Percentiles rank a stretch among this genome's conserved stretches.
Evolutionary conservation across 139 green algal species (phyloP).

Genomic region (Micractinium conductrix): DNA sequence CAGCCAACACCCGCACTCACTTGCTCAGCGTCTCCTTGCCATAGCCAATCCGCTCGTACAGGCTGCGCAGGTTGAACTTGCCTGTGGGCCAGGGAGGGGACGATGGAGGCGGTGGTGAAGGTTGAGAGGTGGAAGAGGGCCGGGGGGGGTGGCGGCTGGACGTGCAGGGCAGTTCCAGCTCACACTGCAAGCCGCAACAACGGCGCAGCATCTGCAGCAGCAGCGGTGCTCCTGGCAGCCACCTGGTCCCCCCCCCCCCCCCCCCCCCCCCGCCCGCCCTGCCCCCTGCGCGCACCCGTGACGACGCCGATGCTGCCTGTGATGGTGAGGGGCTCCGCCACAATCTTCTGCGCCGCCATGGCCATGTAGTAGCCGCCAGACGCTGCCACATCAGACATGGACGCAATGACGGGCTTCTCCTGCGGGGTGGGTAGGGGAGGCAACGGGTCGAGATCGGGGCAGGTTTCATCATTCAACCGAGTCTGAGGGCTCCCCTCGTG

Average conservation of each 20-base stretch:
- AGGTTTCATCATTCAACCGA: too few species aligned
- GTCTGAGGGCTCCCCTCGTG: too few species aligned
- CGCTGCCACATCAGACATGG: conserved; percentile 95
- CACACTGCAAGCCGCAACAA: conserved; percentile 10
- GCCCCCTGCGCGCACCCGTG: not conserved
- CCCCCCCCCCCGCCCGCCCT: not conserved
- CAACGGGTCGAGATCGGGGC: too few species aligned
- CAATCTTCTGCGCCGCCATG: conserved; percentile 81
- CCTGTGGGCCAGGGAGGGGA: conserved; percentile 49
- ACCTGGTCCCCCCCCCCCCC: too few species aligned
- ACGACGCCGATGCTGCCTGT: conserved; percentile 93
- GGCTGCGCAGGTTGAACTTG: conserved; percentile 90
- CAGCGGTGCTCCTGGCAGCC: too few species aligned
- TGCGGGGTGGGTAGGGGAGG: not conserved
- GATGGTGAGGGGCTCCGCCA: conserved; percentile 91
- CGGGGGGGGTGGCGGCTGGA: too few species aligned
- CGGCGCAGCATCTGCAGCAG: too few species aligned
- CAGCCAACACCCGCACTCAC: conserved; percentile 21
- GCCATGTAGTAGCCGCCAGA: conserved; percentile 95
- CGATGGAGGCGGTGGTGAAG: too few species aligned
- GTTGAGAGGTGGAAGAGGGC: not conserved
- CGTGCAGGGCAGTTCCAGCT: not conserved
- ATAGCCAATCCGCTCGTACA: conserved; percentile 86
- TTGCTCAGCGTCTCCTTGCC: conserved; percentile 81
- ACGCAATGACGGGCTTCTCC: conserved; percentile 92